Conservation (phyloP, 306 rosid genomes). For the Prunus campanulata region DNA sequence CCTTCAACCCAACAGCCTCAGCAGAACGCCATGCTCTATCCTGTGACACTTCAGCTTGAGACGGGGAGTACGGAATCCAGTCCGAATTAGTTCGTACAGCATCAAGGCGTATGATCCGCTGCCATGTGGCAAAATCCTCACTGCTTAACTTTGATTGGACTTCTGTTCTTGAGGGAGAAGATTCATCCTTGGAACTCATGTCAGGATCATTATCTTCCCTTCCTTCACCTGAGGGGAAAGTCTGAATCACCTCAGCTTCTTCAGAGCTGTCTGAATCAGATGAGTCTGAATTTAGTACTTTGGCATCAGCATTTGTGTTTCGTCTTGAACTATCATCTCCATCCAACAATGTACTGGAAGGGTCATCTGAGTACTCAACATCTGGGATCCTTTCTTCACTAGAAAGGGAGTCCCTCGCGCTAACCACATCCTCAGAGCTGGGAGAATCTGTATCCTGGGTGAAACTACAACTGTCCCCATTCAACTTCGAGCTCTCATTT, state of each 20-base stretch:
- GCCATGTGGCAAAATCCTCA: slow-evolving; percentile 95
- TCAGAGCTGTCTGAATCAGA: slow-evolving; percentile 89
- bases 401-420: slow-evolving; percentile 90
- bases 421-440: slow-evolving; percentile 88
- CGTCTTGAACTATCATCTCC: slow-evolving; percentile 52
- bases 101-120: slow-evolving; percentile 93
- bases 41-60: slow-evolving; percentile 64
- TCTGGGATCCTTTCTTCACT: slow-evolving; percentile 76
- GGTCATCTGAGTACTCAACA: slow-evolving; percentile 60
- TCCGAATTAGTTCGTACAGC: slow-evolving; percentile 90
- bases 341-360: slow-evolving; percentile 64
- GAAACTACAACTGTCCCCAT: slow-evolving; percentile 50
- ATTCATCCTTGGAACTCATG: slow-evolving; percentile 46
- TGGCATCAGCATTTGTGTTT: slow-evolving; percentile 57
- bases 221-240: slow-evolving; percentile 55
- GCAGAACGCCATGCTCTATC: slow-evolving; percentile 67
- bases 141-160: slow-evolving; percentile 42
- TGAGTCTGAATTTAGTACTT: slow-evolving; percentile 61
- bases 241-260: slow-evolving; percentile 70
- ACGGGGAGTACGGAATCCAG: slow-evolving; percentile 72
- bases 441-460: slow-evolving; percentile 72
- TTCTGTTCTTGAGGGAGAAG: slow-evolving; percentile 51
- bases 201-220: slow-evolving; percentile 54
- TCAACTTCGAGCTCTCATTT: slow-evolving; percentile 53
- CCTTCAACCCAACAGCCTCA: slow-evolving; percentile 92